These are phyloP conservation scores for Wickerhamomyces xylosicus DNA, from an alignment of 805 yeast genomes.

Conservation along the genomic window DNA sequence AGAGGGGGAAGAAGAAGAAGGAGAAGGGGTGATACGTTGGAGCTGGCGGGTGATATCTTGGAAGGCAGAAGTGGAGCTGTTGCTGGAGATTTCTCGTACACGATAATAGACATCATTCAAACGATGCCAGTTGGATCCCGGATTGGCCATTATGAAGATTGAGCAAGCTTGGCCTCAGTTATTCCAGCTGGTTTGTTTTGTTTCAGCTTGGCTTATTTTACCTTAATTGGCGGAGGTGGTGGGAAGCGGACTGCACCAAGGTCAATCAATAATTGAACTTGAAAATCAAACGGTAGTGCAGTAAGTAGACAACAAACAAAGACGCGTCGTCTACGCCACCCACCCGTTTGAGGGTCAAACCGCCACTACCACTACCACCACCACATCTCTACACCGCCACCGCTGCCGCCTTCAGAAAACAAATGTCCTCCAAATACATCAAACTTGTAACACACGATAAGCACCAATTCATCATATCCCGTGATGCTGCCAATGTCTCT, in stretches of 20 bases:
- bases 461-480: conserved; percentile 45
- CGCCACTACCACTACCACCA: no score
- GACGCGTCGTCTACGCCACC: no score
- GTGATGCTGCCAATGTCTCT: conserved; percentile 70
- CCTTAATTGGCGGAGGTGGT: no score
- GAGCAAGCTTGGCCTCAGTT: no score
- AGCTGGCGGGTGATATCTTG: not conserved
- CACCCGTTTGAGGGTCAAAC: no score
- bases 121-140: conserved; percentile 12
- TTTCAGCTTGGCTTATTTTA: not conserved
- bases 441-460: conserved; percentile 70
- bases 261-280: no score
- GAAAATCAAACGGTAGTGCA: no score
- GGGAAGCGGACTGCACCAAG: no score
- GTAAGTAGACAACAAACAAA: no score
- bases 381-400: not conserved
- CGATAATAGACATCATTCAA: conserved; percentile 12
- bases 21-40: not conserved
- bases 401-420: not conserved
- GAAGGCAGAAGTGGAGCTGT: no score
- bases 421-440: conserved; percentile 28
- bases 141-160: conserved; percentile 7
- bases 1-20: no score
- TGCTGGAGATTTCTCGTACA: conserved; percentile 7
- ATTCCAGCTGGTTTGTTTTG: no score